Percentiles rank a stretch among this genome's conserved stretches.
These are phyloP conservation scores for Kodamaea anthophila DNA, from an alignment of 1,139 yeast species.

Conservation along the genomic window DNA sequence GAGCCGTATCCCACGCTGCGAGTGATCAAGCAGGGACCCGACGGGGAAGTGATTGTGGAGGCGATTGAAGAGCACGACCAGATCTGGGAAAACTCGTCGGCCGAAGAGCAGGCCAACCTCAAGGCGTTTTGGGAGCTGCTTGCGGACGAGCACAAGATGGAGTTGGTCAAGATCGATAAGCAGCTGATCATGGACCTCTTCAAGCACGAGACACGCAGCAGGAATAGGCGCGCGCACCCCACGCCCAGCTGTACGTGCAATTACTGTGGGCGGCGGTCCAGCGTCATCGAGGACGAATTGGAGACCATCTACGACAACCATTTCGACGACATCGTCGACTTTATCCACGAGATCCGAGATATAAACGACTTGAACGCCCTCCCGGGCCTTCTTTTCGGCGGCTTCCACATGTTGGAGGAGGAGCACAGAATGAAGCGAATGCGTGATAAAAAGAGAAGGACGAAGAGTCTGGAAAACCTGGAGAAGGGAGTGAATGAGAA, in stretches of 20 bases:
- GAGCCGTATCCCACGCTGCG: constrained; percentile 68
- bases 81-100: constrained; percentile 54
- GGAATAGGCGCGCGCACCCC: constrained; percentile 4
- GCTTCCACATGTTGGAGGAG: constrained; percentile 35
- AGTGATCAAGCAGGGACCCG: constrained; percentile 64
- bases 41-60: constrained; percentile 69
- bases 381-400: constrained; percentile 36
- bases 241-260: constrained; percentile 54
- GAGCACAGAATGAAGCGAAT: constrained; percentile 26
- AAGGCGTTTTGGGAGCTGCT: constrained; percentile 68
- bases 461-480: constrained; percentile 3
- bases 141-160: constrained; percentile 52
- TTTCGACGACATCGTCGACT: constrained; percentile 44
- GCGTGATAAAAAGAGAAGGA: constrained; percentile 1
- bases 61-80: constrained; percentile 31
- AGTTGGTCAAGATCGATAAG: constrained; percentile 63
- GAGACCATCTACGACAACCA: constrained; percentile 52
- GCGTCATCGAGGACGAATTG: constrained; percentile 72
- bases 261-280: constrained; percentile 72
- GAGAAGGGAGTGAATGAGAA: constrained; percentile 2
- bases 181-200: constrained; percentile 62
- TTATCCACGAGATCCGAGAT: constrained; percentile 35
- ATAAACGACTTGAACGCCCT: constrained; percentile 37
- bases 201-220: constrained; percentile 27
- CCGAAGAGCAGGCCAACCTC: constrained; percentile 56